Conservation (phyloP, 2,329 filamentous ascomycete species). For the Pseudocercospora musae region DNA sequence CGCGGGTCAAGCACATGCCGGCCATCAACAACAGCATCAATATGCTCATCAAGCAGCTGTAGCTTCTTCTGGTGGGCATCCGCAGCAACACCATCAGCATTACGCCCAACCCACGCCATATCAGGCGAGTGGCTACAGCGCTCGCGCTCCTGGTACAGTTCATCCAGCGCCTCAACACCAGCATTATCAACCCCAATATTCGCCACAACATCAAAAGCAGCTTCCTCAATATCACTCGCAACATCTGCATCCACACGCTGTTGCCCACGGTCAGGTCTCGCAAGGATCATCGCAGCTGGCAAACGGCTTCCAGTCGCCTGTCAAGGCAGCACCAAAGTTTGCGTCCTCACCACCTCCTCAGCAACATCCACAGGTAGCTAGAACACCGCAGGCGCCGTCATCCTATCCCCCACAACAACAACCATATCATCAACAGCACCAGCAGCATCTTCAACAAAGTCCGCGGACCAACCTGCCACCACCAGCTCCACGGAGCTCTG, state of each 20-base stretch:
- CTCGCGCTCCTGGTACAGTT: neutral
- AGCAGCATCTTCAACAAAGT: constrained; percentile 23
- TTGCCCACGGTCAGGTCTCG: constrained; percentile 9
- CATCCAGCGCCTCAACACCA: constrained; percentile 11
- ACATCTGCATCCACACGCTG: constrained; percentile 8
- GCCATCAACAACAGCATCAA: constrained; percentile 35
- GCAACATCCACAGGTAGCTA: constrained; percentile 14
- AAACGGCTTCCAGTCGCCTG: constrained; percentile 33
- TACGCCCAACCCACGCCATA: constrained; percentile 8
- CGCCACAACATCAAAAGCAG: constrained; percentile 20
- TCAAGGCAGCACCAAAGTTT: constrained; percentile 22
- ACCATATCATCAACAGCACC: neutral
- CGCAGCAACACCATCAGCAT: constrained; percentile 17
- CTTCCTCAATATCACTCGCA: constrained; percentile 14
- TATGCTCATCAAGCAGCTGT: constrained; percentile 34
- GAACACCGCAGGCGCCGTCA: constrained; percentile 8
- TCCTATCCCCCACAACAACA: constrained; percentile 5
- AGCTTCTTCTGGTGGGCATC: constrained; percentile 27
- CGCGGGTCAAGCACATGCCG: constrained; percentile 16
- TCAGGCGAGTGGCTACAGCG: constrained; percentile 9
- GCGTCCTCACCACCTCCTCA: constrained; percentile 20
- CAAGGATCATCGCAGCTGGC: constrained; percentile 28
- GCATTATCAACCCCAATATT: constrained; percentile 17
- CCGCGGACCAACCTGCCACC: constrained; percentile 32
- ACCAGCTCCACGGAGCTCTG: constrained; percentile 20